Evolutionary conservation across 2,329 filamentous ascomycete species (phyloP), one percentile per base, ranked within the genome.

Genomic region (Talaromyces funiculosus): DNA sequence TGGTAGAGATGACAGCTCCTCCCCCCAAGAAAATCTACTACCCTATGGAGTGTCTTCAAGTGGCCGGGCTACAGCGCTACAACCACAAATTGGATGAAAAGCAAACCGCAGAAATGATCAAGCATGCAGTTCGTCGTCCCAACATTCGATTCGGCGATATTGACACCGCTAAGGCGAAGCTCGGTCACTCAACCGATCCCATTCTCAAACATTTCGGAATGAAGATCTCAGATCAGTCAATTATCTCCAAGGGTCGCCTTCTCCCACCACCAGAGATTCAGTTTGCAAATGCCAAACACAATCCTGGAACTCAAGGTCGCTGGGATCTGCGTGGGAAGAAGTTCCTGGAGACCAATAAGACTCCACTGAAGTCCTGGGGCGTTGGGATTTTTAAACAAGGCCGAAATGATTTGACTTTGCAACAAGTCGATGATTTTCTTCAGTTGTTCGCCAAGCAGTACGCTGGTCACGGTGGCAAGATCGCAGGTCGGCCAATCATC

Each of bases 261-360:
- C 78, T 99, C 0, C 79, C 81, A 0, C 82, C 86, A 3, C 93
- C 94, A 0, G 80, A 83, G 26, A 84, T 97, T 9, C 78, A 85
- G 43, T 97, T 91, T 68, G 84, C 77, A 4, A 78, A 78, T 14
- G 77, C 78, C 18, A 77, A 69, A 56, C 72, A 80, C 4, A 85
- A 87, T 59, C 90, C 90, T 1, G 82, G 84, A 20, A 83, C 82
- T 18, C 74, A 76, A 31, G 94, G 93, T 35, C 87, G 91, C 24
- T 99, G 94, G 94, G 90, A 96, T 72, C 80, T 97, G 10, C 86
- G 90, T 42, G 86, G 86, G 31, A 91, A 90, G 74, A 87, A 88
- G 72, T 97, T 97, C 72, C 80, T 87, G 12, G 76, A 79, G 56
- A 74, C 83, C 3, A 94, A 96, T 69, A 66, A 75, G 0, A 73